phyloP scores from a whole-genome alignment of 768 basidiomycete genomes.

The Podaxis sp. region DNA sequence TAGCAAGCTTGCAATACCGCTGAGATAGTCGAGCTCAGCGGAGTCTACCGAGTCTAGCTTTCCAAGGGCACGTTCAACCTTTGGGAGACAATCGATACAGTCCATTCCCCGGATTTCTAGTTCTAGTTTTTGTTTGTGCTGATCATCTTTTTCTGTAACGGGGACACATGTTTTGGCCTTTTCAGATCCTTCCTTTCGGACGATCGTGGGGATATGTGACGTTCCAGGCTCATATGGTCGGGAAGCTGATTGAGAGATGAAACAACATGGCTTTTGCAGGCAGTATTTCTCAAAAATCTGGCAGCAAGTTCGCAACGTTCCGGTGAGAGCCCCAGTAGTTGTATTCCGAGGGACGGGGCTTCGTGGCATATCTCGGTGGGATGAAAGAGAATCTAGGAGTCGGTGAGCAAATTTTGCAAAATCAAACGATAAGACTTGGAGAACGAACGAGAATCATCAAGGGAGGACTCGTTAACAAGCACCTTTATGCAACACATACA shows the following conservation, averaged over 20 bases:
- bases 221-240: neutral
- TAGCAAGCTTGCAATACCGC: neutral
- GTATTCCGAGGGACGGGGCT: neutral
- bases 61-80: neutral
- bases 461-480: neutral
- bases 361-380: neutral
- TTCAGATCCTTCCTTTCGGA: neutral
- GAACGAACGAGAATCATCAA: neutral
- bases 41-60: neutral
- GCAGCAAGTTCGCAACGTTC: neutral
- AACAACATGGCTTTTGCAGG: neutral
- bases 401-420: neutral
- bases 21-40: neutral
- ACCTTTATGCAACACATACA: neutral
- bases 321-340: no score
- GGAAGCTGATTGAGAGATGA: neutral
- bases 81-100: neutral
- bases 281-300: neutral
- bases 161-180: neutral
- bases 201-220: neutral
- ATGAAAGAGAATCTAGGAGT: neutral
- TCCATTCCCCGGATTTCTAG: neutral
- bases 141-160: neutral
- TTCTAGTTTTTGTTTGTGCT: neutral
- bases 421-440: neutral